Base-by-base conservation (phyloP, 257 asterid species). In the Sherardia arvensis region DNA sequence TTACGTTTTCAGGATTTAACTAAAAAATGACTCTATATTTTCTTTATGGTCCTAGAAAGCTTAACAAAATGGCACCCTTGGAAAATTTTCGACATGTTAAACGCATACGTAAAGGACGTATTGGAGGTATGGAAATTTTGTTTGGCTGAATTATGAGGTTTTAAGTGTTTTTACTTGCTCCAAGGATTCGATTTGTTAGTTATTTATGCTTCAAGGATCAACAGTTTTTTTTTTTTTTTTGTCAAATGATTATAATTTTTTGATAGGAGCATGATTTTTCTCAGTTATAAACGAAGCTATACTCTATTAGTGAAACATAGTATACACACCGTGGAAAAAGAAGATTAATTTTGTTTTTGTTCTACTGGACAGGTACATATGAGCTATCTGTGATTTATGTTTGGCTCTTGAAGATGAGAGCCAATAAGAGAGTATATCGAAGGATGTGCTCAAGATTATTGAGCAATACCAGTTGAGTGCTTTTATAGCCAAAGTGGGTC, bases 71-170 rank as follows among this genome's bases (percentile, higher is more conserved):
- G 67, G 88, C 94, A 27, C 95, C 97, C 32, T 58, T 92, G 80
- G 97, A 87, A 76, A 94, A 82, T 73, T 84, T 87, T 71, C 93
- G 89, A 70, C 99, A 92, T 72, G 96, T 92, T 68, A 92, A 87
- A 84, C 91, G 97, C 28, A 73, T 89, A 30, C 78, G 71, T 59
- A 92, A 81, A 85, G 71, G 72, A 64, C 65, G 75, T 66, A 74
- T 76, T 67, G 87, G 78, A 78, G 99, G 93, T 86, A 66, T 49
- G 28, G 22, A 4, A 21, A 7, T 26, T 61, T n/a, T 8, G 11
- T 17, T n/a, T 59, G 47, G 22, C 8, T 59, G 47, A 59, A 23
- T 32, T 59, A 2, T 32, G 14, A 8, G 0, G 25, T n/a, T 7
- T 30, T 59, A 25, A 20, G 47, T 49, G 56, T 49, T 18, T 0